These are phyloP conservation scores for Phaseolus lunatus DNA, from an alignment of 306 rosid genomes.

Conservation along the genomic window DNA sequence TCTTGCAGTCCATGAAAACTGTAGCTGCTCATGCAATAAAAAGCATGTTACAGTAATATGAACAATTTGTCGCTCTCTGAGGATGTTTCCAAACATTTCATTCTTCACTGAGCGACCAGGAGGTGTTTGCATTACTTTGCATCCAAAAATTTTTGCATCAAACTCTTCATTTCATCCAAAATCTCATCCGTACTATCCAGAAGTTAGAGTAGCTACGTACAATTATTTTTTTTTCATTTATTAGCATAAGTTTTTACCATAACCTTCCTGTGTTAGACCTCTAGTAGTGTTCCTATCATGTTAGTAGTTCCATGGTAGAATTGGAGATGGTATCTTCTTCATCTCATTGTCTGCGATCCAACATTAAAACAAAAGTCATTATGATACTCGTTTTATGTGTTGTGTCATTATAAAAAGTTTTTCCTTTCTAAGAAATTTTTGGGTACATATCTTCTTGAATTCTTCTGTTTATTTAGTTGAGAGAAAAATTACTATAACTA, in stretches of 20 bases:
- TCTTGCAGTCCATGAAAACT: constrained; percentile 3
- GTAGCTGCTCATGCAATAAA: constrained; percentile 4
- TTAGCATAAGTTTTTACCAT: background rate
- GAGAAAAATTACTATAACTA: background rate
- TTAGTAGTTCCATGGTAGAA: background rate
- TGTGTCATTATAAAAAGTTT: background rate
- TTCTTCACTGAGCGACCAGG: background rate
- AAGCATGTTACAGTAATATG: background rate
- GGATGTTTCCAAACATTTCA: constrained; percentile 32
- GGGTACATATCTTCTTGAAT: background rate
- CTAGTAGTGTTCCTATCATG: background rate
- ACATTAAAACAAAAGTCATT: background rate
- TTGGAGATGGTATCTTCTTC: background rate
- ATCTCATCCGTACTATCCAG: background rate
- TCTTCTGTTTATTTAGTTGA: background rate
- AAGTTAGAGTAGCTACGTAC: background rate
- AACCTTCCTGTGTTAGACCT: background rate
- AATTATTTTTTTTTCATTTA: background rate
- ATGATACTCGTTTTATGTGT: background rate
- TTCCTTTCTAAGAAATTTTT: background rate
- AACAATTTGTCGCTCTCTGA: background rate
- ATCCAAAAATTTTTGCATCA: background rate
- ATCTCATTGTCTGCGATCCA: background rate
- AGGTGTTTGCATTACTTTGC: background rate
- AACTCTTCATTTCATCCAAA: background rate